These are phyloP conservation scores for Microdochium nivale DNA, from an alignment of 2,329 filamentous ascomycete genomes.

Conservation along the genomic window DNA sequence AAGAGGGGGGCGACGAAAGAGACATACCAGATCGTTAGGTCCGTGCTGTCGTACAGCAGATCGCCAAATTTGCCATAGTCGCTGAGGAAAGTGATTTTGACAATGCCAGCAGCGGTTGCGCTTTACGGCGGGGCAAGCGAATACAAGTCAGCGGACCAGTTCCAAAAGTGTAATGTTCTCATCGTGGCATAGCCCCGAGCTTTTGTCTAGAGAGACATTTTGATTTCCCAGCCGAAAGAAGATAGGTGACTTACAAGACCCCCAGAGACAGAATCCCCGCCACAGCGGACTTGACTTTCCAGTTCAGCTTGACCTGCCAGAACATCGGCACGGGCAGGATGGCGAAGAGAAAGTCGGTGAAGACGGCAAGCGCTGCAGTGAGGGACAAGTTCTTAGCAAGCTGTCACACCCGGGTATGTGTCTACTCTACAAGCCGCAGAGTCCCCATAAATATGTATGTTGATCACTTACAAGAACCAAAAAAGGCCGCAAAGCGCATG, in stretches of 20 bases:
- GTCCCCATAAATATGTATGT: too few relatives aligned
- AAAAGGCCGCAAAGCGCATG: constrained; percentile 15
- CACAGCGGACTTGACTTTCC: constrained; percentile 15
- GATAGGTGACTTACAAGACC: constrained; percentile 13
- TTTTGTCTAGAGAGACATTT: too few relatives aligned
- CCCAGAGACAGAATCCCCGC: constrained; percentile 15
- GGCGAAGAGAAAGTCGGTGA: constrained; percentile 18
- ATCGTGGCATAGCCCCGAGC: too few relatives aligned
- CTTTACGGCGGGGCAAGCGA: too few relatives aligned
- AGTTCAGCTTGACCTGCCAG: constrained; percentile 19
- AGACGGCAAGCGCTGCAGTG: constrained; percentile 12
- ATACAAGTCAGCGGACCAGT: too few relatives aligned
- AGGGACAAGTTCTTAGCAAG: background rate
- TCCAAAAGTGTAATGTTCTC: too few relatives aligned
- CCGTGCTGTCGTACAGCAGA: constrained; percentile 16
- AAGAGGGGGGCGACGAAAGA: background rate
- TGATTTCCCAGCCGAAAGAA: too few relatives aligned
- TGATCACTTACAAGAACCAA: constrained; percentile 6
- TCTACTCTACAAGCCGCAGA: background rate
- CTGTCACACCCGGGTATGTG: background rate
- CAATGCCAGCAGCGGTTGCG: constrained; percentile 14
- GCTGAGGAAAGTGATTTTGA: constrained; percentile 15
- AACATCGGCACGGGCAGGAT: constrained; percentile 17
- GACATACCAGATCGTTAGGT: constrained; percentile 18
- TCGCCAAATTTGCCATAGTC: constrained; percentile 16